A percentile compares a stretch with the other conserved stretches of the same genome.
phyloP scores from a whole-genome alignment of 169 alveolate genomes.

The Eimeria necatrix region DNA sequence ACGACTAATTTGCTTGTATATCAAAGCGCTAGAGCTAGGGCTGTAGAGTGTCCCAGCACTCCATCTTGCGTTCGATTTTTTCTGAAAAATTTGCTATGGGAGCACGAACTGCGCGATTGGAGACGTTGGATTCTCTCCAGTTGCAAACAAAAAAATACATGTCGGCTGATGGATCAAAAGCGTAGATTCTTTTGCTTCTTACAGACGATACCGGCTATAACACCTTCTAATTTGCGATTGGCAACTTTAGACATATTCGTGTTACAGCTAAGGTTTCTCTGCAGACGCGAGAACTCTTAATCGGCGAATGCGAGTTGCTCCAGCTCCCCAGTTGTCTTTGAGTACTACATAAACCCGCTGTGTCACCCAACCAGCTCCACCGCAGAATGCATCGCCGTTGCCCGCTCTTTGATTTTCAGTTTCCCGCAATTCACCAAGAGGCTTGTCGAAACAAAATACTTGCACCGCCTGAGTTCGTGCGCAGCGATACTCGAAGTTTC shows the following conservation, averaged over 20 bases:
- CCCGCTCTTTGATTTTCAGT: background rate
- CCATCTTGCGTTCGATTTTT: no score
- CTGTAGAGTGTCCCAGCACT: no score
- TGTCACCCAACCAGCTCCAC: background rate
- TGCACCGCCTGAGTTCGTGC: background rate
- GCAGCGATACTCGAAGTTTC: slow-evolving; percentile 57
- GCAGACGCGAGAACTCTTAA: background rate
- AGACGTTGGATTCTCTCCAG: no score
- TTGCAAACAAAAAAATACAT: no score
- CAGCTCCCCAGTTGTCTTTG: slow-evolving; percentile 48
- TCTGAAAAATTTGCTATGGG: no score
- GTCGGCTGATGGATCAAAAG: no score
- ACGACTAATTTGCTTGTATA: no score
- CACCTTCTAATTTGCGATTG: background rate
- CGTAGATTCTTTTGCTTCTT: background rate
- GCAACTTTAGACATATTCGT: background rate
- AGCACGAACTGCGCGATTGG: no score
- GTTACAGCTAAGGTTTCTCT: background rate
- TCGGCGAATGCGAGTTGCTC: slow-evolving; percentile 49
- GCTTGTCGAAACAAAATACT: background rate
- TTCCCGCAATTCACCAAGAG: background rate
- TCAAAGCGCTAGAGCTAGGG: no score
- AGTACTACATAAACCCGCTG: slow-evolving; percentile 12
- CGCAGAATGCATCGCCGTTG: background rate
- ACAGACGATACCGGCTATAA: background rate